Evolutionary conservation across 768 basidiomycete species (phyloP), one percentile per base, ranked within the genome.

Genomic region (Polyporus arcularius): DNA sequence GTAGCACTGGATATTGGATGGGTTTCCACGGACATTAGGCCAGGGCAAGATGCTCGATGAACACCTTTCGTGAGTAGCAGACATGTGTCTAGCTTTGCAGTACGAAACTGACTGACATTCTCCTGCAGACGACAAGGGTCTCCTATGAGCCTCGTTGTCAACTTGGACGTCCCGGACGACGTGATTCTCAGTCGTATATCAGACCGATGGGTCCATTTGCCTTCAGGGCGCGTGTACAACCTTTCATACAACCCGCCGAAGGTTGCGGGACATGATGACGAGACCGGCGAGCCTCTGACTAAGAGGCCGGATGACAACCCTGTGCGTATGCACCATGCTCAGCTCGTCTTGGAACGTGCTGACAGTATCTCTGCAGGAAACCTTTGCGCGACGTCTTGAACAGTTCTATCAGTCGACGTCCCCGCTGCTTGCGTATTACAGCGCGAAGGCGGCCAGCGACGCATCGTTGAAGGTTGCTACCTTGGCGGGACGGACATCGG

Each of bases 1-100:
- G 8, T 62, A 94, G 90, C 88, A 91, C 69, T 96, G 94, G 94
- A 89, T 96, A 64, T 73, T 96, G 46, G 95, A 96, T 65, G 95
- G 95, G 31, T 96, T 96, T 69, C 95, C 95, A 53, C 87, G 94
- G 40, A 96, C 94, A 11, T 75, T 94, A 2, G 84, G 80, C n/a
- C 94, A 96, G 73, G 93, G 89, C 3, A 78, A 85, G 71, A 78
- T 94, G 47, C 80, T 96, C 9, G 90, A 96, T 74, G 76, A 79
- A 18, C 84, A 92, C 73, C 82, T 96, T 53, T 80, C 81, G 89
- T 90, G 65, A 41, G 84, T 73, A 12, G 21, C 26, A 48, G 32
- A 43, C 40, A 32, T 53, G 41, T 47, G 18, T 40, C 7, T 16
- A 18, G 21, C n/a, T 10, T 7, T 15, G 28, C 26, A 18, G n/a